Conservation (phyloP, 2,329 filamentous ascomycete species). For the Diaporthe sp. region DNA sequence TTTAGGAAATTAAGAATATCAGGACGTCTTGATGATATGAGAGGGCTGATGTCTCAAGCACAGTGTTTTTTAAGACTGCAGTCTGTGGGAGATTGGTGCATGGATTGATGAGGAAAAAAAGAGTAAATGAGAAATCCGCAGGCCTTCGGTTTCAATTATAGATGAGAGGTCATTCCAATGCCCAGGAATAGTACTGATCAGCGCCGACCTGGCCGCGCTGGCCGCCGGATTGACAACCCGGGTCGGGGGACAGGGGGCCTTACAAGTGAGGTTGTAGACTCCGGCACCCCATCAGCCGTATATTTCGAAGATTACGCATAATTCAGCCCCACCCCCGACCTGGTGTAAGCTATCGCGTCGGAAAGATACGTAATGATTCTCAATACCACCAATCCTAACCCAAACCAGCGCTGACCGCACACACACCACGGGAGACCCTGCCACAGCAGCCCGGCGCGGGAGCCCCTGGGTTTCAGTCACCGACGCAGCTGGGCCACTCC, state of each 20-base stretch:
- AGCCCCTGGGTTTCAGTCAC: slow-evolving; percentile 13
- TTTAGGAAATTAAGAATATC: background rate
- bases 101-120: background rate
- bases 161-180: slow-evolving; percentile 17
- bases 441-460: background rate
- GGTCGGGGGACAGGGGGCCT: background rate
- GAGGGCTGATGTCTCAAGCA: background rate
- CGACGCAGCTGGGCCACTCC: slow-evolving; percentile 25
- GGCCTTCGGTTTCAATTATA: slow-evolving; percentile 1
- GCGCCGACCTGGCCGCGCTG: slow-evolving; percentile 23
- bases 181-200: slow-evolving; percentile 24
- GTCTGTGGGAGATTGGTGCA: background rate
- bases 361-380: background rate
- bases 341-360: rapidly evolving
- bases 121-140: background rate
- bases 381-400: background rate
- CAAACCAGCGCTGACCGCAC: background rate
- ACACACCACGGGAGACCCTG: slow-evolving; percentile 3
- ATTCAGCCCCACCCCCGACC: too few species aligned
- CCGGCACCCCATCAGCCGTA: background rate
- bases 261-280: background rate
- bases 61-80: background rate
- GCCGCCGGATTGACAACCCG: slow-evolving; percentile 29
- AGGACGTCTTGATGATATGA: background rate
- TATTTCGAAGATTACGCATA: background rate